Percentiles rank a stretch among this genome's conserved stretches.
Conservation (phyloP, 148 eudicot species). For the Fagopyrum esculentum region DNA sequence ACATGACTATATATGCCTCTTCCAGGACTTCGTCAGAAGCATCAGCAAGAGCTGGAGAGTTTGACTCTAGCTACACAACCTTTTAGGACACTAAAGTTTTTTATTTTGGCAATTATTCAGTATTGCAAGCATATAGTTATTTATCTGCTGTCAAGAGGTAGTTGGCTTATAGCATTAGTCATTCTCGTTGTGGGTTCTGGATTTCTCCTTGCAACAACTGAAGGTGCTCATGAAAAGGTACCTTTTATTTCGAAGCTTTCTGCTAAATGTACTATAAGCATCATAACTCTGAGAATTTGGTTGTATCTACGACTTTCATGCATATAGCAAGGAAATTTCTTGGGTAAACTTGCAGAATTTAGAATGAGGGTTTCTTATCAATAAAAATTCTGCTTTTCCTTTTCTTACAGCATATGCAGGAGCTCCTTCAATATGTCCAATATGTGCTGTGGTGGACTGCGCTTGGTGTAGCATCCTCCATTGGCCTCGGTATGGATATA, state of each 20-base stretch:
- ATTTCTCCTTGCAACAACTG: constrained; percentile 42
- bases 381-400: neutral
- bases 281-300: neutral
- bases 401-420: constrained; percentile 75
- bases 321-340: neutral
- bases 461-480: constrained; percentile 97
- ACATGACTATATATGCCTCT: constrained; percentile 15
- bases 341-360: neutral
- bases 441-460: constrained; percentile 96
- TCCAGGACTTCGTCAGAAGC: constrained; percentile 65
- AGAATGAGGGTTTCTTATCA: neutral
- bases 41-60: constrained; percentile 65
- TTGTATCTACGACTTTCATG: neutral
- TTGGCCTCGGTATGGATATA: constrained; percentile 80
- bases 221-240: constrained; percentile 95
- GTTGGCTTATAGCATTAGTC: constrained; percentile 57
- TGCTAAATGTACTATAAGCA: neutral
- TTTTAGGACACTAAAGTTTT: constrained; percentile 62
- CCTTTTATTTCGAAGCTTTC: neutral
- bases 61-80: constrained; percentile 74
- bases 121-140: constrained; percentile 44
- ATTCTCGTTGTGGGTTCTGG: constrained; percentile 32
- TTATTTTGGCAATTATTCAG: constrained; percentile 51
- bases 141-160: constrained; percentile 64
- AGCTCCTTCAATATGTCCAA: constrained; percentile 48